Evolutionary conservation across 2,329 filamentous ascomycete species (phyloP), one percentile per base, ranked within the genome.

Genomic region (Raffaelea ambrosiae): DNA sequence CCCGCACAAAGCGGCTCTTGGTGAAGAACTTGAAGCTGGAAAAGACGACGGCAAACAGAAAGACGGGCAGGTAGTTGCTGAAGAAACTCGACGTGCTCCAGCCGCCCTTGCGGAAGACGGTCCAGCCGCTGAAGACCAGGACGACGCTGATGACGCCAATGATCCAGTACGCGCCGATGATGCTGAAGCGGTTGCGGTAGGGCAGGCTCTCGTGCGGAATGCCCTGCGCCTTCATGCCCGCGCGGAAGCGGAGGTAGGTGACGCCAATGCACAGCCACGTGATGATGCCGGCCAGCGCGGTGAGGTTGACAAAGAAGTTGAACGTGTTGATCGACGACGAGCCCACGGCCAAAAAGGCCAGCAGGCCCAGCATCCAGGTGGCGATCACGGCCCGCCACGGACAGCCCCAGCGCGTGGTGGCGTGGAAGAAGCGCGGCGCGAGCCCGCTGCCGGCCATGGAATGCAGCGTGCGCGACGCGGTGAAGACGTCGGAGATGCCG

Each of bases 251-350:
- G 42, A 88, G 66, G 61, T 84, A 88, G 0, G 81, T 83, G 55
- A 82, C 73, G 52, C 77, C 78, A 55, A 85, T 80, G 53, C 79
- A 73, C 9, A 76, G 73, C 73, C 82, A 86, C 44, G 81, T 78
- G 59, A 86, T 79, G 18, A 86, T 71, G 49, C 83, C 81, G 3
- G 82, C 83, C 8, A 85, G 81, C 20, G 83, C 84, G 38, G 81
- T 67, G 3, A 53, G 46, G 44, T 50, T 50, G 46, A 43, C 40
- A 29, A 53, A 36, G 38, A 43, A 53, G 31, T 19, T 46, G 40
- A 53, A 53, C 16, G 47, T 40, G 20, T 14, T 69, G 33, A 76
- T 72, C 18, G 81, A 80, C 23, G 71, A 74, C 54, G 73, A 74
- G 36, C 76, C 80, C 41, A 46, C 72, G 61, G 84, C 85, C 60